Evolutionary conservation across 2,329 filamentous ascomycete species (phyloP).

Genomic region (Teratosphaeria pseudoeucalypti): DNA sequence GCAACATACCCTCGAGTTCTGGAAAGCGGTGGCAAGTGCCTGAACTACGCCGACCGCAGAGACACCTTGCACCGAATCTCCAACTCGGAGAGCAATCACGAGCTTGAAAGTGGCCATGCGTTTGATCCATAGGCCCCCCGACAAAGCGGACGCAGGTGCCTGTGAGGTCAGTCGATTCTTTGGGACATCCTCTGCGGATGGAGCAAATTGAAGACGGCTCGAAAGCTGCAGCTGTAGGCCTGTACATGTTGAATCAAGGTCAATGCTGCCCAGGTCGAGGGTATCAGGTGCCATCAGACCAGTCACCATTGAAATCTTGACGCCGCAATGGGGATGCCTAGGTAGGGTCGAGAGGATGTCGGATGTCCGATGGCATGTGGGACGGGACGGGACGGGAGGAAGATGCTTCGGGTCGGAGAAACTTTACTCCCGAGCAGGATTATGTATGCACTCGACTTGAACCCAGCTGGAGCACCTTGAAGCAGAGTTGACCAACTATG

Average conservation of each 20-base stretch:
- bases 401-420: neutral
- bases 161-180: neutral
- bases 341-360: neutral
- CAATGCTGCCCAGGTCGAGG: constrained; percentile 6
- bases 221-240: constrained; percentile 10
- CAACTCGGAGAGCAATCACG: constrained; percentile 5
- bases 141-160: neutral
- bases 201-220: constrained; percentile 13
- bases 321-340: neutral
- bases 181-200: constrained; percentile 8
- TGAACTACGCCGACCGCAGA: neutral
- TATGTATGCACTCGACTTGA: no score
- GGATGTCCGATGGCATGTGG: neutral
- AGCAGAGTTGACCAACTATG: neutral
- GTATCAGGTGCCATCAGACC: constrained; percentile 2
- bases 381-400: neutral
- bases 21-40: neutral
- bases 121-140: constrained; percentile 21
- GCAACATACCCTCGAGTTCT: neutral
- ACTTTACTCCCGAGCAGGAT: neutral
- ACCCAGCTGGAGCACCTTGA: no score
- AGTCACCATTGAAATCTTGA: neutral
- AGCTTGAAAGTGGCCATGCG: constrained; percentile 26
- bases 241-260: constrained; percentile 11
- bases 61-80: neutral